Conservation (phyloP, 2,329 filamentous ascomycete species). For the Ceratocystiopsis sp. region DNA sequence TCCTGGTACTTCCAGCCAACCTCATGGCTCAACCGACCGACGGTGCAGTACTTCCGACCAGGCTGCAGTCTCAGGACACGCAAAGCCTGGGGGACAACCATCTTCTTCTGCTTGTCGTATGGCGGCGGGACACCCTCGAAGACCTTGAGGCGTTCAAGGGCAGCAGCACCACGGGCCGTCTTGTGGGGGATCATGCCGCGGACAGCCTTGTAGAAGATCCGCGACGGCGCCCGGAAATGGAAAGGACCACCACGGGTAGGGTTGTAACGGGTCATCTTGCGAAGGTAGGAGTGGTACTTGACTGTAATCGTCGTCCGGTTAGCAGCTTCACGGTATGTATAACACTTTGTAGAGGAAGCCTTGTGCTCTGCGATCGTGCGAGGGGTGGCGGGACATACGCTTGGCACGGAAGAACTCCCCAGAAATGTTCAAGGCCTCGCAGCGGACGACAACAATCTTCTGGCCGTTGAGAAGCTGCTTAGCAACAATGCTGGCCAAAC, state of each 20-base stretch:
- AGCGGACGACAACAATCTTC: slow-evolving; percentile 98
- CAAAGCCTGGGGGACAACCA: slow-evolving; percentile 96
- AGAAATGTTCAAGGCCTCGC: slow-evolving; percentile 99
- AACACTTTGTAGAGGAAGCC: too few species aligned
- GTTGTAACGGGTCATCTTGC: slow-evolving; percentile 99
- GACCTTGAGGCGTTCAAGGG: slow-evolving; percentile 96
- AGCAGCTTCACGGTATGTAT: neutral
- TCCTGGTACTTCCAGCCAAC: slow-evolving; percentile 99
- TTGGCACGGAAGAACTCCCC: slow-evolving; percentile 99
- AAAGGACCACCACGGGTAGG: slow-evolving; percentile 98
- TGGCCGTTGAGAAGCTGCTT: slow-evolving; percentile 98
- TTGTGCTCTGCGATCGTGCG: too few species aligned
- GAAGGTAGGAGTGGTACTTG: slow-evolving; percentile 99
- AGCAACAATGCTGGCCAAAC: slow-evolving; percentile 92
- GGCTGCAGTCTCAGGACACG: slow-evolving; percentile 93
- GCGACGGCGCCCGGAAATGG: slow-evolving; percentile 98
- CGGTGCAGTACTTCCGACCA: slow-evolving; percentile 99
- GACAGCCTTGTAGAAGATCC: slow-evolving; percentile 99
- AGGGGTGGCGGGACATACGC: slow-evolving; percentile 53
- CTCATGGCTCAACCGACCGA: slow-evolving; percentile 94
- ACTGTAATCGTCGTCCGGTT: slow-evolving; percentile 39
- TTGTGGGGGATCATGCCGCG: slow-evolving; percentile 99
- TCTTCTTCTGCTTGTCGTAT: slow-evolving; percentile 99
- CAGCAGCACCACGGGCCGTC: slow-evolving; percentile 91
- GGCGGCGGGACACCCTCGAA: slow-evolving; percentile 98